Evolutionary conservation across 169 alveolate species (phyloP).

Genomic region (Theileria parva): DNA sequence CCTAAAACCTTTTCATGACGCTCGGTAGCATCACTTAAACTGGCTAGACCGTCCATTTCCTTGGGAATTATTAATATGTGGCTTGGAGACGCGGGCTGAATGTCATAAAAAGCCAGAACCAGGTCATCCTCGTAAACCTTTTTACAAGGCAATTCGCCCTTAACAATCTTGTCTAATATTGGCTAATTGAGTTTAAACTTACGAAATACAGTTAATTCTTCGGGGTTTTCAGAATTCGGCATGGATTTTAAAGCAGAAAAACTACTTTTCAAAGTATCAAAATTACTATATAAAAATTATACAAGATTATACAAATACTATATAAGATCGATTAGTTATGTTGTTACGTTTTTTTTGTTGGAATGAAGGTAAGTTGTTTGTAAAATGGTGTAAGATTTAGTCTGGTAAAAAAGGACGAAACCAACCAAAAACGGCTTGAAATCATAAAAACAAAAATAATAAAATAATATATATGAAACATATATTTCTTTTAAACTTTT

Average conservation of each 20-base stretch:
- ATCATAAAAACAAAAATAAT: neutral
- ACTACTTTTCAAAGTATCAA: neutral
- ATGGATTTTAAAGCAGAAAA: neutral
- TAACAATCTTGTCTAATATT: constrained; percentile 42
- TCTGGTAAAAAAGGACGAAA: neutral
- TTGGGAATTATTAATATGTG: constrained; percentile 92
- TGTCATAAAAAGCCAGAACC: constrained; percentile 89
- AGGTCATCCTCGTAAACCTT: constrained; percentile 69
- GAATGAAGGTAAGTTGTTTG: neutral
- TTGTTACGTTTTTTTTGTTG: neutral
- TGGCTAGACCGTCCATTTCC: constrained; percentile 82
- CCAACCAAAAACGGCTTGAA: neutral
- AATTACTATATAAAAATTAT: neutral
- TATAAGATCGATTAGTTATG: neutral
- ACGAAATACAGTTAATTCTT: constrained; percentile 27
- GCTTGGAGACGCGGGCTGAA: constrained; percentile 89
- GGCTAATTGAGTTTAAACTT: neutral
- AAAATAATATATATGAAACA: neutral
- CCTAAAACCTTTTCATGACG: constrained; percentile 84
- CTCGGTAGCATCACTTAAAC: constrained; percentile 84
- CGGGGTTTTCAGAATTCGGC: neutral
- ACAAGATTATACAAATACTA: constrained; percentile 4
- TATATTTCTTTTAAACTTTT: neutral
- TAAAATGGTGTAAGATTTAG: neutral
- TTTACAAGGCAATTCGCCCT: constrained; percentile 56